These are phyloP conservation scores for Phyllostachys edulis DNA, from an alignment of 176 grass and related monocot genomes.

Conservation along the genomic window DNA sequence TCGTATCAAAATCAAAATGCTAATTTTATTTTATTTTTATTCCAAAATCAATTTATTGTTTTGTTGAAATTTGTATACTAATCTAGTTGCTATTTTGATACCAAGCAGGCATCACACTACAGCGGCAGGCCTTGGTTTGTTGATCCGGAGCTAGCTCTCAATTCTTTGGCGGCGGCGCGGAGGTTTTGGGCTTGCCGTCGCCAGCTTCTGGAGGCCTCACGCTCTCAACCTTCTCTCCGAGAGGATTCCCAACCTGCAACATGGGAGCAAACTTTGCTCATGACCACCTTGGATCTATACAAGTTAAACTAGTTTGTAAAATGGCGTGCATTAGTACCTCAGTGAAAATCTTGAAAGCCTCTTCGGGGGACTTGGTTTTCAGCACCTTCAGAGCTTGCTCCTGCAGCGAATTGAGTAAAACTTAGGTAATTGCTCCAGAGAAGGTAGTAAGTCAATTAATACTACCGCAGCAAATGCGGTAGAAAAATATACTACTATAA, in stretches of 20 bases:
- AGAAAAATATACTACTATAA: not conserved
- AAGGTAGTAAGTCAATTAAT: not conserved
- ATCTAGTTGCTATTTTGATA: too few relatives aligned
- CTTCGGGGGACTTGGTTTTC: constrained; percentile 28
- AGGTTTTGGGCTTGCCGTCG: not conserved
- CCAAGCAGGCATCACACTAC: not conserved
- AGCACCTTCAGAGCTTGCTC: constrained; percentile 44
- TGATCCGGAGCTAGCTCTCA: not conserved
- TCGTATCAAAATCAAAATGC: too few relatives aligned
- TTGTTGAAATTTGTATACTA: too few relatives aligned
- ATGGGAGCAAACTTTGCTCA: not conserved
- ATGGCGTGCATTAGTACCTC: not conserved
- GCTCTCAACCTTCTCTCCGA: not conserved
- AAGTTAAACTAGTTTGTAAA: not conserved
- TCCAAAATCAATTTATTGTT: too few relatives aligned
- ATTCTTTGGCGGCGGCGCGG: not conserved
- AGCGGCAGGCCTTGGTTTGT: not conserved
- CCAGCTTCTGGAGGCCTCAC: not conserved
- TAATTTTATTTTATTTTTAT: too few relatives aligned
- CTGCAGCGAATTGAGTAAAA: constrained; percentile 22
- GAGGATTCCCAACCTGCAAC: not conserved
- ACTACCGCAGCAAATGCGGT: not conserved
- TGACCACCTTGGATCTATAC: not conserved
- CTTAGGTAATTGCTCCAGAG: constrained; percentile 12
- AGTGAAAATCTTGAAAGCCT: constrained; percentile 34